Base-by-base conservation (phyloP, 495 filamentous ascomycete genomes). In the Elaphomyces granulatus region DNA sequence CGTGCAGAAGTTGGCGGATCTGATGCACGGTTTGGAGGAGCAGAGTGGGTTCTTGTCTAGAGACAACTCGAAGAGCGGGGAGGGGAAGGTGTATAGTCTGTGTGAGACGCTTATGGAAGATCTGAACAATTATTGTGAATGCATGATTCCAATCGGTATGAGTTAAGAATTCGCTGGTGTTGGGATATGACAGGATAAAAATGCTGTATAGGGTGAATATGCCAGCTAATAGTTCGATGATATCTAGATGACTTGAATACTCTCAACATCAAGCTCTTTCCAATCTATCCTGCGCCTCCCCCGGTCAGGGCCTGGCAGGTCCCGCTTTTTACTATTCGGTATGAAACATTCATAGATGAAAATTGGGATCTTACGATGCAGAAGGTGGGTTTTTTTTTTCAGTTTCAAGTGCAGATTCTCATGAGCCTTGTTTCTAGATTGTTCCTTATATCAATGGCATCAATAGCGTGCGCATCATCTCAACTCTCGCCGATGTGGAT, bases 91-190 rank as follows among this genome's bases (percentile, higher is more conserved):
- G 49, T 77, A 84, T 54, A 80, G 77, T 30, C 60, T 98, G 20
- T 77, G 93, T 46, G 86, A 95, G 62, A 86, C 86, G 45, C 69
- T 98, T 40, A 80, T 93, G 63, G 83, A 94, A 61, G 87, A 96
- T 50, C 58, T 98, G 40, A 96, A 96, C 53, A 93, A 92, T 52
- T 98, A 96, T 48, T 84, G 80, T 49, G 90, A 98, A 63, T 93
- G 85, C 72, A 87, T 95, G 87, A 90, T 94, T 48, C 84, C 87
- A 1, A 84, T 94, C 49, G 80, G 80, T 85, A 60, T 21, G 69
- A 63, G 0, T 33, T n/a, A n/a, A n/a, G n/a, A n/a, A n/a, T n/a
- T n/a, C n/a, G n/a, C n/a, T n/a, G n/a, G n/a, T n/a, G n/a, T n/a
- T n/a, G n/a, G n/a, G n/a, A n/a, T n/a, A n/a, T n/a, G n/a, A n/a